phyloP scores from a whole-genome alignment of 345 rosid genomes.

The Aegle marmelos region DNA sequence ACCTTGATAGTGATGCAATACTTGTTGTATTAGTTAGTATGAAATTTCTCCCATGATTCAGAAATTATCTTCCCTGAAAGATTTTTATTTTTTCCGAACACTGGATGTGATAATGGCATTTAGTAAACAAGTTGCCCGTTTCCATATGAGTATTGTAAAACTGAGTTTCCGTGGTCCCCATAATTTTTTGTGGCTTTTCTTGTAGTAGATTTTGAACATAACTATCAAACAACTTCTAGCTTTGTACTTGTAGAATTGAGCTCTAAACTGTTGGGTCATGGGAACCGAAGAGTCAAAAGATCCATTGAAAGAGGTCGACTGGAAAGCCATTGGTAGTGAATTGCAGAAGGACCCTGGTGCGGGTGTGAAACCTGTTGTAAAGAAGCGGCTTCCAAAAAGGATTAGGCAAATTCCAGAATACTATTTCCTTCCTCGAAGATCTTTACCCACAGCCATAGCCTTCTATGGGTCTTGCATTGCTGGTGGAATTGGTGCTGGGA shows the following conservation, averaged over 20 bases:
- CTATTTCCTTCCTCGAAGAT: conserved; percentile 80
- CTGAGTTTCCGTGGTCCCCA: neutral
- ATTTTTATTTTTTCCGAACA: neutral
- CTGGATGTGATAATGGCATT: neutral
- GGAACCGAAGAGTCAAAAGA: conserved; percentile 62
- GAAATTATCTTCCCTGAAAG: neutral
- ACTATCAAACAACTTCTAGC: neutral
- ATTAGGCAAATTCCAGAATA: conserved; percentile 83
- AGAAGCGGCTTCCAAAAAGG: conserved; percentile 75
- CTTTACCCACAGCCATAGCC: conserved; percentile 55
- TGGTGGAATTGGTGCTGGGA: conserved; percentile 88
- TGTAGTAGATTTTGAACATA: neutral
- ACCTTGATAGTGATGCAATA: neutral
- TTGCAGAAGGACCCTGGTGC: conserved; percentile 62
- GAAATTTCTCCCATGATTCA: neutral
- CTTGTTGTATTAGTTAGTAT: neutral
- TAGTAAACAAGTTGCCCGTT: neutral
- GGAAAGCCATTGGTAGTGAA: conserved; percentile 69
- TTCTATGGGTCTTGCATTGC: conserved; percentile 79
- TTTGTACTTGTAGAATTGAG: conserved; percentile 6
- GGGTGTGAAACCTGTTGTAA: conserved; percentile 41
- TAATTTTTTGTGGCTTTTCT: neutral
- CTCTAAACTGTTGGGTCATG: conserved; percentile 29
- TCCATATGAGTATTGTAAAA: neutral
- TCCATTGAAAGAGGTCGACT: conserved; percentile 86